Evolutionary conservation across 2,329 filamentous ascomycete genomes (phyloP), one percentile per base, ranked within the genome.

Genomic region (Tolypocladium paradoxum): DNA sequence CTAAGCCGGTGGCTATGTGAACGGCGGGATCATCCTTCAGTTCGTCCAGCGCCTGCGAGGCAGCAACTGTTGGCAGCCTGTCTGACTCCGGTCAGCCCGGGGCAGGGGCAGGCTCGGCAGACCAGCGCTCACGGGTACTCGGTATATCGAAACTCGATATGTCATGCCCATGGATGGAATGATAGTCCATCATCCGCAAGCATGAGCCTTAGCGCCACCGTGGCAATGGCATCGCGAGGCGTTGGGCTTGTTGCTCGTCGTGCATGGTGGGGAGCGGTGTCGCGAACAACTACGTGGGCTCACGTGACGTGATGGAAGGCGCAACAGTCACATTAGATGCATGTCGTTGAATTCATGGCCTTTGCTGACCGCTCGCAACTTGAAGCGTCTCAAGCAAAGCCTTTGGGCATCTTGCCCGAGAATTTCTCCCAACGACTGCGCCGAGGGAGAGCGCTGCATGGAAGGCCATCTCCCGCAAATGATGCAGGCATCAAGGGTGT

Each of bases 11-110:
- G 1, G 80, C 71, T 24, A 87, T 68, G 53, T 73, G 73, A 55
- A 73, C 75, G 16, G 72, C 70, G 20, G 73, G 68, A 53, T 77
- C 73, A 48, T 74, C 70, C 48, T 78, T 73, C 46, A 87, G 70
- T 27, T 81, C 76, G 54, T 84, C 76, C 46, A 91, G 73, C 8
- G 83, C 87, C 63, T 89, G 79, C 1, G 86, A 86, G 33, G 87
- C 88, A 20, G 86, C 88, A 49, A 91, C 76, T 1, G 88, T 89
- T 36, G 88, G 85, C 51, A 92, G 73, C 50, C 88, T 82, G 71
- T 91, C 87, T 90, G 60, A 31, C 33, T 47, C 24, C 29, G 31
- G 34, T 55, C 47, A 54, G 52, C 31, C 29, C 37, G 37, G 29
- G 18, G 16, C n/a, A 43, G 18, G 9, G 18, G 27, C 38, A 9